phyloP scores from a whole-genome alignment of 2,329 filamentous ascomycete genomes.

The Blastomyces gilchristii region DNA sequence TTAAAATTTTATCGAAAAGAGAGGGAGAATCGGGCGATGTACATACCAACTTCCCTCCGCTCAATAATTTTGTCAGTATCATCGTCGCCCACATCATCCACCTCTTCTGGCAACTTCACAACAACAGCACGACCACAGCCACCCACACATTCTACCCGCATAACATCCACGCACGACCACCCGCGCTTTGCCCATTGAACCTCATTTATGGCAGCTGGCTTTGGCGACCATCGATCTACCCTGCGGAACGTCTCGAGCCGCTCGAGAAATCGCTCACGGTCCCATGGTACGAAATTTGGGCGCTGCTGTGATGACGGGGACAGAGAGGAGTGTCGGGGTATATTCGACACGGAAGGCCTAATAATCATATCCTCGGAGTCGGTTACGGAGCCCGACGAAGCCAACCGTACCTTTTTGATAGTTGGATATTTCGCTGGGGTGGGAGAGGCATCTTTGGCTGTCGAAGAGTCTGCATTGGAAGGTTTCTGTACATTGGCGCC shows the following conservation, averaged over 20 bases:
- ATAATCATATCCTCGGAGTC: constrained; percentile 9
- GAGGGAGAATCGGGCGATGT: background rate
- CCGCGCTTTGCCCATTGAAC: constrained; percentile 90
- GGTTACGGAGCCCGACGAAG: constrained; percentile 6
- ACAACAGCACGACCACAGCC: constrained; percentile 76
- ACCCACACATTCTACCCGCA: constrained; percentile 70
- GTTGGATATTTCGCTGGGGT: constrained; percentile 10
- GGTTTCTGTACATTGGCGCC: constrained; percentile 17
- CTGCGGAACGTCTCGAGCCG: constrained; percentile 81
- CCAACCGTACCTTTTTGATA: constrained; percentile 16
- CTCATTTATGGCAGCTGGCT: constrained; percentile 75
- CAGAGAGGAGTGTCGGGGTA: constrained; percentile 24
- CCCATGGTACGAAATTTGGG: constrained; percentile 75
- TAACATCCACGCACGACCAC: constrained; percentile 75
- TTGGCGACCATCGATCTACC: constrained; percentile 86
- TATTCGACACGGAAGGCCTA: constrained; percentile 11
- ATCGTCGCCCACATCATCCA: constrained; percentile 38
- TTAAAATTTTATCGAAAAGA: background rate
- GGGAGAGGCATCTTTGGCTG: background rate
- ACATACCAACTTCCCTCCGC: constrained; percentile 36
- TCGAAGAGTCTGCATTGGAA: constrained; percentile 1
- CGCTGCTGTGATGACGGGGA: constrained; percentile 27
- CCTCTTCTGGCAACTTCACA: constrained; percentile 62
- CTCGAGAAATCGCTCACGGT: constrained; percentile 69
- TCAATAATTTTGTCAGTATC: constrained; percentile 34